Base-by-base conservation (phyloP, 2,329 filamentous ascomycete species). In the Dryadomyces quercus-mongolicae region DNA sequence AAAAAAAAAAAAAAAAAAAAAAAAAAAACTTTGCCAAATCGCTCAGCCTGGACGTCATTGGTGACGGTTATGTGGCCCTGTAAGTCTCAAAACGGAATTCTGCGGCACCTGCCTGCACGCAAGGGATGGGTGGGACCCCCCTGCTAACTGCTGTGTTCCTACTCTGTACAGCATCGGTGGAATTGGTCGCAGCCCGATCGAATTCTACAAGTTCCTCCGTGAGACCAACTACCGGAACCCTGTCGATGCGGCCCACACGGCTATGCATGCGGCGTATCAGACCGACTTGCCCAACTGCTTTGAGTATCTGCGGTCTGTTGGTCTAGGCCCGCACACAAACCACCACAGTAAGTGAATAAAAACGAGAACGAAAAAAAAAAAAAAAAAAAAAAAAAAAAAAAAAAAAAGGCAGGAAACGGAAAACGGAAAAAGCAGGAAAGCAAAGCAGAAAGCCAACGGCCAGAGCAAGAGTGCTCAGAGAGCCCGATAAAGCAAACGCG, bases 11-110 rank as follows among this genome's bases (percentile, higher is more conserved):
- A 42, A 10, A 3, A 42, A 42, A 42, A n/a, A n/a, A n/a, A n/a
- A n/a, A n/a, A n/a, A n/a, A n/a, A n/a, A 68, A 65, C 60, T 70
- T 67, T 51, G 63, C 64, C 45, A 67, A 62, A 51, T 65, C 66
- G 0, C 55, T 70, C 54, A 62, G 62, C 36, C 57, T 68, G 20
- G 60, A 62, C 4, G 60, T 65, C 15, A 68, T 70, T 25, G 61
- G 62, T 2, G 61, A 64, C 40, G 62, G 63, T 9, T 70, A 70
- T 31, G 58, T 63, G 18, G 59, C 60, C 48, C 59, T 67, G 25
- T 57, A 47, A 46, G 51, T 22, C 13, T 9, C 4, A 3, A 13
- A n/a, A 15, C 18, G 13, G 5, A 2, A 22, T 48, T 34, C 8
- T 21, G 21, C 25, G 10, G 3, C 5, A 34, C 15, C n/a, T 34